Conservation (phyloP, 2,329 filamentous ascomycete genomes). For the Neonectria ditissima region DNA sequence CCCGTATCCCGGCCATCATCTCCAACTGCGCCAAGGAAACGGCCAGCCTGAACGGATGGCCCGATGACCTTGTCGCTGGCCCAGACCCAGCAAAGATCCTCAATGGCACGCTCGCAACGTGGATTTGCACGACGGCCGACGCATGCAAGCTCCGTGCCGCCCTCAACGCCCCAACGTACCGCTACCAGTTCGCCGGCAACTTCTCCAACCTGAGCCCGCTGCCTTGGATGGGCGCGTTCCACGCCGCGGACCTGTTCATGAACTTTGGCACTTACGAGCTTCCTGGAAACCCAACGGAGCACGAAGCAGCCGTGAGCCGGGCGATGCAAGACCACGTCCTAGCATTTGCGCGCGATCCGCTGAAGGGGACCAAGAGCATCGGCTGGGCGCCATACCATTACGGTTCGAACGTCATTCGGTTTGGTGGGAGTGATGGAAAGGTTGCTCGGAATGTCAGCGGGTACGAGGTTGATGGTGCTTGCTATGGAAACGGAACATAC, state of each 20-base stretch:
- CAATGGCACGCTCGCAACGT: constrained; percentile 43
- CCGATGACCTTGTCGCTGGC: constrained; percentile 38
- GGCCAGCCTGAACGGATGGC: constrained; percentile 5
- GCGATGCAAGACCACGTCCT: constrained; percentile 46
- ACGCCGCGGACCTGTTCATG: constrained; percentile 53
- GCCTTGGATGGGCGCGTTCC: constrained; percentile 57
- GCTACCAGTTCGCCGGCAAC: constrained; percentile 55
- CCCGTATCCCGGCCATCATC: constrained; percentile 47
- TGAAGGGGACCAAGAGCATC: constrained; percentile 37
- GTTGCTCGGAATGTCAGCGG: constrained; percentile 10
- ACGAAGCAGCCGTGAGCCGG: constrained; percentile 40
- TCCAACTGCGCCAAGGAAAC: constrained; percentile 50
- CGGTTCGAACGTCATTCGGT: constrained; percentile 12
- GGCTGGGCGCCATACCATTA: constrained; percentile 34
- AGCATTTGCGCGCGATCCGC: constrained; percentile 44
- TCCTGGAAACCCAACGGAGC: constrained; percentile 39
- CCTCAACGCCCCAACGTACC: constrained; percentile 49
- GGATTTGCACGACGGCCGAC: constrained; percentile 43
- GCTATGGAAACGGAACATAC: constrained; percentile 11
- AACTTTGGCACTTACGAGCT: constrained; percentile 53
- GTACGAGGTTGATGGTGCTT: constrained; percentile 10
- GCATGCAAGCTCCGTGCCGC: constrained; percentile 41
- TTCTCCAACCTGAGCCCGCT: constrained; percentile 55
- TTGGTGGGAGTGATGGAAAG: constrained; percentile 9
- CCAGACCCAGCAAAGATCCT: constrained; percentile 43